These are phyloP conservation scores for Penicillium coffeae DNA, from an alignment of 495 filamentous ascomycete species.

Conservation along the genomic window DNA sequence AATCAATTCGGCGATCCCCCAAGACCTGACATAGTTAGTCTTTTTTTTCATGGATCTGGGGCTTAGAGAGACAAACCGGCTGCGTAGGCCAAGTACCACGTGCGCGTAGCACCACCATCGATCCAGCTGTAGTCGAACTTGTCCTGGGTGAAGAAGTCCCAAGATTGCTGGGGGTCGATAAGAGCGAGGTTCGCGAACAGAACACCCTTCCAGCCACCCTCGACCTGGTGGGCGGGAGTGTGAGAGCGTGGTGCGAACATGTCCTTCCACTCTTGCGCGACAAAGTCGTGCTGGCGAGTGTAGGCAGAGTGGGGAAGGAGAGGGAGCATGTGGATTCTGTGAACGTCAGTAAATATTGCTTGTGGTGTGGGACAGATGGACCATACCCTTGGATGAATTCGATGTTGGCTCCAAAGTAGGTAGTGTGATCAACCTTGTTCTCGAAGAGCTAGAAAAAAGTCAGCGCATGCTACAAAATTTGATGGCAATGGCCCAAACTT, in stretches of 20 bases:
- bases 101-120: conserved; percentile 80
- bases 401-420: conserved; percentile 78
- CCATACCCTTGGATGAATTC: conserved; percentile 78
- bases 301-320: conserved; percentile 67
- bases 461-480: too few relatives aligned
- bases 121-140: conserved; percentile 69
- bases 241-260: conserved; percentile 57
- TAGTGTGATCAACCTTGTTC: conserved; percentile 94
- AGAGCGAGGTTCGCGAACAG: conserved; percentile 79
- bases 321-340: conserved; percentile 91
- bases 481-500: too few relatives aligned
- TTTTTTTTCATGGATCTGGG: too few relatives aligned
- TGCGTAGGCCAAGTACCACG: conserved; percentile 84
- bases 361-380: background rate
- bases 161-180: conserved; percentile 65
- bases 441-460: conserved; percentile 66
- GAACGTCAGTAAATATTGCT: conserved; percentile 3
- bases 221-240: conserved; percentile 52
- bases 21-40: background rate
- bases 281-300: conserved; percentile 65
- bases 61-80: conserved; percentile 49
- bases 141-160: conserved; percentile 64
- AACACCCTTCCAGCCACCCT: conserved; percentile 81
- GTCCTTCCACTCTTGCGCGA: conserved; percentile 78
- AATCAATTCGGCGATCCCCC: background rate